Evolutionary conservation across 164 flowering plant species (phyloP).

Genomic region (Magnolia officinalis): DNA sequence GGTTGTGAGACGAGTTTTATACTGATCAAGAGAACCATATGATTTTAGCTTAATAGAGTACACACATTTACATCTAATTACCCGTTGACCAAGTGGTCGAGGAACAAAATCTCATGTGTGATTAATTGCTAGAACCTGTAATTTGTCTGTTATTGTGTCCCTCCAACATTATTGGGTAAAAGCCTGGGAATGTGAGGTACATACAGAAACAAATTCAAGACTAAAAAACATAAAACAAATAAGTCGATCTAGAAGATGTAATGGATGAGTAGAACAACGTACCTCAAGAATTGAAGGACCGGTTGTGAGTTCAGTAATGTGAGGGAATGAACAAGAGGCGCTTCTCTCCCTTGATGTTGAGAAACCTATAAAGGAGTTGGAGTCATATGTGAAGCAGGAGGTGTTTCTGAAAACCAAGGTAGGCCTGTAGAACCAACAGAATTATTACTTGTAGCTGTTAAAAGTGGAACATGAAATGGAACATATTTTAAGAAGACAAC

Average conservation of each 20-base stretch:
- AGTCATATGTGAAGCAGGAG: no score
- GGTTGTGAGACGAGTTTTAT: no score
- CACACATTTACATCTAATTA: not conserved
- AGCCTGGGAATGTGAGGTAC: not conserved
- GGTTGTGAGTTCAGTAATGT: not conserved
- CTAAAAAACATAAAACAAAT: not conserved
- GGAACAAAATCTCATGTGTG: not conserved
- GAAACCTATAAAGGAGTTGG: not conserved
- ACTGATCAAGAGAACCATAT: not conserved
- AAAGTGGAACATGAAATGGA: not conserved
- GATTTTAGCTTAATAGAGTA: not conserved
- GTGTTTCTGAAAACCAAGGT: no score
- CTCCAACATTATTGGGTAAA: not conserved
- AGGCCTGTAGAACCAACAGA: not conserved
- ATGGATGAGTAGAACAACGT: not conserved
- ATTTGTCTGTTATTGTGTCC: not conserved
- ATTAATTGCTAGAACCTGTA: not conserved
- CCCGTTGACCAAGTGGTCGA: not conserved
- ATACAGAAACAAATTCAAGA: not conserved
- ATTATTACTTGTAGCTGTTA: not conserved
- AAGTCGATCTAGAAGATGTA: not conserved
- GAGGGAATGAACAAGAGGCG: not conserved
- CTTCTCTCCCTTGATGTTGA: not conserved
- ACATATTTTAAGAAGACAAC: not conserved
- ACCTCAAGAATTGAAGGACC: not conserved